Conservation (phyloP, 2,329 filamentous ascomycete species). For the Aspergillus sergii region DNA sequence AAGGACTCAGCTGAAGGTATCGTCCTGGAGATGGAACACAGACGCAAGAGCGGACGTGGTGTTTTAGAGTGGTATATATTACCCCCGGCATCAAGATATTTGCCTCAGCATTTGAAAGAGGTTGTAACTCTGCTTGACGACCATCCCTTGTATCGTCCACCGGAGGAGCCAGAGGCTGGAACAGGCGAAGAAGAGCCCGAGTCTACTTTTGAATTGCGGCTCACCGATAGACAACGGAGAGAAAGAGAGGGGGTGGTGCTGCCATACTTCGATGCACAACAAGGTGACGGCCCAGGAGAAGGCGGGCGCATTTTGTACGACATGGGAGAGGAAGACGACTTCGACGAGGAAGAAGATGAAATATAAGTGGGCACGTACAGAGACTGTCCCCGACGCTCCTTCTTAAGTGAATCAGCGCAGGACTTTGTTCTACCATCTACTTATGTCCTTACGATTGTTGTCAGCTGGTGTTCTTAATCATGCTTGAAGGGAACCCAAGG, state of each 20-base stretch:
- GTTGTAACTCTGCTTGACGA: constrained; percentile 70
- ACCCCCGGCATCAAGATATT: constrained; percentile 49
- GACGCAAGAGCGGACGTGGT: constrained; percentile 77
- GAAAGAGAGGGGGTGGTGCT: constrained; percentile 88
- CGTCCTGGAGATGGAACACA: constrained; percentile 82
- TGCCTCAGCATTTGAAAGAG: constrained; percentile 52
- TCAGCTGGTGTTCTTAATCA: background rate
- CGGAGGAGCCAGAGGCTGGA: constrained; percentile 43
- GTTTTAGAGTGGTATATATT: constrained; percentile 71
- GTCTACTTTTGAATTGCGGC: constrained; percentile 80
- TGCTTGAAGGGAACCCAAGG: background rate
- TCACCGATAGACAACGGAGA: constrained; percentile 87
- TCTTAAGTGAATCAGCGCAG: background rate
- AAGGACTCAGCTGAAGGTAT: constrained; percentile 57
- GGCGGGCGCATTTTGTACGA: constrained; percentile 95
- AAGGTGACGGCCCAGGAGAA: constrained; percentile 68
- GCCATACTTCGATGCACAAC: constrained; percentile 97
- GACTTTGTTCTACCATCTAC: background rate
- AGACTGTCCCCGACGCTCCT: background rate
- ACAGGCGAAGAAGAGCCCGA: constrained; percentile 60
- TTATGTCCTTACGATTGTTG: background rate
- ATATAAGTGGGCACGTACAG: constrained; percentile 54
- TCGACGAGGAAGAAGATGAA: constrained; percentile 94
- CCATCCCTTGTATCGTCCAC: constrained; percentile 67
- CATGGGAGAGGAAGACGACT: constrained; percentile 95